phyloP scores from a whole-genome alignment of 768 basidiomycete species.

The Fibroporia radiculosa region DNA sequence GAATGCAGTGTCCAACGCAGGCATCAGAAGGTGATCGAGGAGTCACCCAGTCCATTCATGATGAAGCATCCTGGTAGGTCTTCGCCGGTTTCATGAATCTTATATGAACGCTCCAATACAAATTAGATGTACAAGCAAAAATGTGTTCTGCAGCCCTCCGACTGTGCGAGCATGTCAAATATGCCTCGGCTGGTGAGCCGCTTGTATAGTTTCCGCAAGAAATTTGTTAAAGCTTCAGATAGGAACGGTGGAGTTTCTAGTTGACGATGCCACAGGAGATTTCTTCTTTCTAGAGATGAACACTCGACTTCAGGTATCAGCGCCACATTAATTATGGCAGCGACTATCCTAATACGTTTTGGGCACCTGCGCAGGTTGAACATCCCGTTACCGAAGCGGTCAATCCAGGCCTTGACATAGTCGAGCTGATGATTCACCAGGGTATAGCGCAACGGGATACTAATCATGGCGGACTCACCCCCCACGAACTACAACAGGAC shows the following conservation, averaged over 20 bases:
- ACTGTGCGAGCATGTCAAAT: conserved; percentile 41
- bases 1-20: conserved; percentile 65
- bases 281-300: conserved; percentile 75
- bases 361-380: conserved; percentile 43
- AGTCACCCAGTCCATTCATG: conserved; percentile 57
- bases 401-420: conserved; percentile 50
- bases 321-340: neutral
- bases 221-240: neutral
- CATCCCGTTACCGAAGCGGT: conserved; percentile 57
- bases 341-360: neutral
- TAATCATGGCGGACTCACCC: conserved; percentile 9
- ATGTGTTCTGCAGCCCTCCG: conserved; percentile 49
- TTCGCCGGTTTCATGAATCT: neutral
- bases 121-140: conserved; percentile 34
- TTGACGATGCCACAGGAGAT: conserved; percentile 40
- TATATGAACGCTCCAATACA: no score
- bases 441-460: conserved; percentile 32
- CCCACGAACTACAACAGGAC: conserved; percentile 29
- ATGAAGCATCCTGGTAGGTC: conserved; percentile 33
- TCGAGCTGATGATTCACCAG: conserved; percentile 58
- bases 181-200: conserved; percentile 47
- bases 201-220: neutral
- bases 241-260: conserved; percentile 66
- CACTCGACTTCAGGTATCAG: conserved; percentile 47
- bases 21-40: conserved; percentile 70